Evolutionary conservation across 2,329 filamentous ascomycete genomes (phyloP), one percentile per base, ranked within the genome.

Genomic region (Didymosphaeria variabile): DNA sequence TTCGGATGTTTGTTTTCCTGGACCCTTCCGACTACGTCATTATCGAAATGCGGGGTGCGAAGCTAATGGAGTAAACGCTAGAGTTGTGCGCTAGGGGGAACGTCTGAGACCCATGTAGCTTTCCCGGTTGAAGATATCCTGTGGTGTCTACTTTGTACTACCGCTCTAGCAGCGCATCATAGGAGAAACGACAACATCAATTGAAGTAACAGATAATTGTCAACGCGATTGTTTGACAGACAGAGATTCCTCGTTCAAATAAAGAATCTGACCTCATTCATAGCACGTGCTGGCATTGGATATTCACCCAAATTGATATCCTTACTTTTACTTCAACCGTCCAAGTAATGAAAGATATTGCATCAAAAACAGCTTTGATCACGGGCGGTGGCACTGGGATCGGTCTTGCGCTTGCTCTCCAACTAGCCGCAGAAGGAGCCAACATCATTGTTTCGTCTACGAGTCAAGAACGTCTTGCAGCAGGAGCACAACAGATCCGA

Each of bases 361-460:
- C 57, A 56, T 60, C 58, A 5, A 68, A 67, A 57, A 61, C 62
- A 4, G 66, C 63, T 21, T 32, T 67, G 12, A 68, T 68, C 19
- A 68, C 63, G 2, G 64, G 64, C 13, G 66, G 64, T 17, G 64
- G 60, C 8, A 65, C 60, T 31, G 66, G 66, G 12, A 68, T 68
- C 46, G 65, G 65, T 17, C 62, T 65, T 17, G 63, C 58, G 10
- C 57, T 68, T 15, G 61, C 65, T 34, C 57, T 68, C 21, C 54
- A 66, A 60, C 58, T 68, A 17, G 65, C 65, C 7, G 58, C 57
- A 17, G 42, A 61, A 54, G 60, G 57, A 31, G 54, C 60, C 26
- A 68, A 66, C 46, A 55, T 68, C 15, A 49, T 68, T 19, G 42
- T 68, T 19, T 61, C 49, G 21, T 68, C 65, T 2, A 68, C 65